Evolutionary conservation across 495 filamentous ascomycete species (phyloP).

Genomic region (Podospora anserina): DNA sequence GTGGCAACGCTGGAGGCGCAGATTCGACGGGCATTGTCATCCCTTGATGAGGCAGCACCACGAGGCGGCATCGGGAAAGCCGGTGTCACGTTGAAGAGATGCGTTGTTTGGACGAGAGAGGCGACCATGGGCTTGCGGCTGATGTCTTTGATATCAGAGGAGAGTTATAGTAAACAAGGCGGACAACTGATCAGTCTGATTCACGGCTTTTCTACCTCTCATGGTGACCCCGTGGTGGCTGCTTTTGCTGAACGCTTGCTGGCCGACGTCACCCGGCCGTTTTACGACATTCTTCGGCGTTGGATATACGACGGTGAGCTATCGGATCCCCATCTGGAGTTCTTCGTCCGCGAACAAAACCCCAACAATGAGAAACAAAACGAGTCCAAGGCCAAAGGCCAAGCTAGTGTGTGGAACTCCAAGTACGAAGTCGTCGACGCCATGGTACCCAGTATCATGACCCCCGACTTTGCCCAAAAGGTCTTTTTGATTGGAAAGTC

Average conservation of each 20-base stretch:
- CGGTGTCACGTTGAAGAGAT: constrained; percentile 93
- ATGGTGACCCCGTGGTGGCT: constrained; percentile 92
- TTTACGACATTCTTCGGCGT: constrained; percentile 91
- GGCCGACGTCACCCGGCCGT: constrained; percentile 87
- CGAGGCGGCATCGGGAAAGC: constrained; percentile 71
- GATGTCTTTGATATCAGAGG: constrained; percentile 90
- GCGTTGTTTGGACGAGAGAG: constrained; percentile 95
- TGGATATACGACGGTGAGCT: constrained; percentile 99
- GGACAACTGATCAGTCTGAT: constrained; percentile 93
- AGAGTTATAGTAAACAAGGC: constrained; percentile 79
- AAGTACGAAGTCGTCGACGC: constrained; percentile 84
- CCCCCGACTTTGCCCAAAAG: constrained; percentile 86
- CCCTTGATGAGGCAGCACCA: constrained; percentile 61
- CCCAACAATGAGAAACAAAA: constrained; percentile 42
- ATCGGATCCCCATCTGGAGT: constrained; percentile 91
- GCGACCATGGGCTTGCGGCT: constrained; percentile 94
- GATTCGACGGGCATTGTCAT: constrained; percentile 73
- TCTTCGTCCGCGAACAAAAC: constrained; percentile 83
- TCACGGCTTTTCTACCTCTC: constrained; percentile 86
- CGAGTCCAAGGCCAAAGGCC: constrained; percentile 59
- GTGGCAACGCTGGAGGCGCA: constrained; percentile 93
- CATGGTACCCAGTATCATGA: constrained; percentile 92
- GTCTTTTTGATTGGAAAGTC: constrained; percentile 97
- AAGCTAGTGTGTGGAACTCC: constrained; percentile 94
- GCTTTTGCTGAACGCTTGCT: constrained; percentile 92